Evolutionary conservation across 129 eudicot genomes (phyloP), one percentile per base, ranked within the genome.

Genomic region (Centella asiatica): DNA sequence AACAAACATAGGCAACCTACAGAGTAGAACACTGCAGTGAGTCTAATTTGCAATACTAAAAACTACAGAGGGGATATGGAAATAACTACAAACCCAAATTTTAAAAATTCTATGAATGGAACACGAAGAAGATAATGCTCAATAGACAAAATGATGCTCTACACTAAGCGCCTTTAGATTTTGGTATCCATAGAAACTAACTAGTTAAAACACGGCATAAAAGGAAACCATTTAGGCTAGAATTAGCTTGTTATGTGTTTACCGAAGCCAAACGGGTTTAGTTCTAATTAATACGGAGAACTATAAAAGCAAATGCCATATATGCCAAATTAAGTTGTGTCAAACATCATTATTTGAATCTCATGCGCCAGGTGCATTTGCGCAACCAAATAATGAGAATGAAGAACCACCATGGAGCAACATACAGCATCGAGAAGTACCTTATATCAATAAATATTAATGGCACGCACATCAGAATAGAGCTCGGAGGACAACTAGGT

Each of bases 401-500:
- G 57, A 74, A 76, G 72, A 76, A 80, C 53, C 95, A 90, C 40
- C 83, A 90, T 32, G 95, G 94, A 75, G 98, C 94, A 73, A 79
- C 95, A 39, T 83, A 83, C 78, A 79, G 71, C 72, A 80, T 90
- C 15, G 94, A 87, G 74, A 90, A 87, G 54, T 66, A 67, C 81
- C 88, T 90, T 51, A 87, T 90, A 28, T 77, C 67, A 9, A 79
- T 87, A 61, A 81, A 69, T 63, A 76, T 87, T 68, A 84, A 87
- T 24, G 98, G 98, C 22, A 70, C 87, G 45, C 40, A 82, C 57
- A 70, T 87, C 50, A 83, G 95, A 44, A 64, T 90, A 47, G 95
- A 90, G 81, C 88, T 84, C 3, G 95, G 95, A 69, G 98, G 98
- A 44, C 85, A 81, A 32, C 67, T 84, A 14, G 85, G 82, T 29